Evolutionary conservation across 352 stramenopile species (phyloP), one percentile per base, ranked within the genome.

Genomic region (Pythium sukuiense): DNA sequence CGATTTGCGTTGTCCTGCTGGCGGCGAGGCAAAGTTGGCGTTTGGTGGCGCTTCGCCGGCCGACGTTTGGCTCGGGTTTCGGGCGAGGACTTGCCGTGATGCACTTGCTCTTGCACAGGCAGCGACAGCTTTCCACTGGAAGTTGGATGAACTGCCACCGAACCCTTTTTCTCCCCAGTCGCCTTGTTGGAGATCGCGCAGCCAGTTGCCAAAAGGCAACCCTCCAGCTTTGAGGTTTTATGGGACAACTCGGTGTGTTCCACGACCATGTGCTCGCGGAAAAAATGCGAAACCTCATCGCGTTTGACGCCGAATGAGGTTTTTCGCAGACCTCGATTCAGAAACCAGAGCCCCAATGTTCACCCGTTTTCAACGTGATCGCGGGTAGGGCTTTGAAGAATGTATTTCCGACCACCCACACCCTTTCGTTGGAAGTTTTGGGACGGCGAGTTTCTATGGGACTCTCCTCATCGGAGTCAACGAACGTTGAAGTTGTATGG

Each of bases 331-430:
- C 58, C 54, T 30, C 56, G 5, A 71, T 71, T 33, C 7, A 55
- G 58, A 53, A 71, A 71, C 59, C 35, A 20, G 13, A 50, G 6
- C 12, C 14, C 13, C 11, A 27, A 32, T 53, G 29, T 54, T 24
- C 32, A 52, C 45, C 45, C 46, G n/a, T 53, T 64, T 61, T 39
- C 29, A 60, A 46, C 13, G 65, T 71, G 65, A 71, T 67, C 65
- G 65, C 52, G 65, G 54, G 30, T 66, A 67, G 59, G 65, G 65
- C 27, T 71, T 59, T 29, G 5, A 35, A 24, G 24, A 24, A 24
- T 24, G 20, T 33, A 33, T 55, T 55, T 49, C 20, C 35, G 20
- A 46, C 29, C 8, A 60, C 30, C 7, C 32, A 60, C 54, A 59
- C 30, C 53, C 32, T 39, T 59, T 60, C 54, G 54, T 60, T n/a